phyloP scores from a whole-genome alignment of 2,329 filamentous ascomycete genomes.

The Cercospora nicotianae region DNA sequence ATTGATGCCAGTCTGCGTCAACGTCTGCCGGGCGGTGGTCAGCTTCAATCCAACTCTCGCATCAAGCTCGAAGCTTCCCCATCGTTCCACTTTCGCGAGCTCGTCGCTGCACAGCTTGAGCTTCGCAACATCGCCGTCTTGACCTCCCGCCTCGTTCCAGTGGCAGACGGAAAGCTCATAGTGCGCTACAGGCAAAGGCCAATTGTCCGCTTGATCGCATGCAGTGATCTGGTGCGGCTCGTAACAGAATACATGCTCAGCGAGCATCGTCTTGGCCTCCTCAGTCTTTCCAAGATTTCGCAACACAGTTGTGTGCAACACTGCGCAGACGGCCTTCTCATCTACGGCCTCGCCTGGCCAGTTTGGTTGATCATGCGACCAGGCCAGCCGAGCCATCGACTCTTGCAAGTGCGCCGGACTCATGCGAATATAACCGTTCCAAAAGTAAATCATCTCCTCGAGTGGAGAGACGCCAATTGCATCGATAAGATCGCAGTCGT shows the following conservation, averaged over 20 bases:
- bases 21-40: constrained; percentile 66
- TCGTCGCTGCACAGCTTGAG: constrained; percentile 63
- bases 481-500: constrained; percentile 70
- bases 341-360: constrained; percentile 57
- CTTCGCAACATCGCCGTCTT: constrained; percentile 46
- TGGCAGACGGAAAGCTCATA: constrained; percentile 84
- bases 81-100: constrained; percentile 66
- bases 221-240: constrained; percentile 55
- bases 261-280: constrained; percentile 66
- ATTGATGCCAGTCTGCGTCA: constrained; percentile 44
- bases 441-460: constrained; percentile 91
- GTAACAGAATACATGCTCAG: constrained; percentile 62
- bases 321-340: constrained; percentile 63
- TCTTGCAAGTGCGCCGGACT: constrained; percentile 61
- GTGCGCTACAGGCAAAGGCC: constrained; percentile 69
- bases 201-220: constrained; percentile 62
- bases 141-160: constrained; percentile 65
- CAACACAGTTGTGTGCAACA: constrained; percentile 66
- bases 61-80: constrained; percentile 73
- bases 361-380: constrained; percentile 57
- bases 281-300: constrained; percentile 58
- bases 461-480: constrained; percentile 77
- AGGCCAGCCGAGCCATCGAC: constrained; percentile 64
- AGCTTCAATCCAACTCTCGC: constrained; percentile 71
- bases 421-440: constrained; percentile 88